A percentile compares a stretch with the other conserved stretches of the same genome.
These are phyloP conservation scores for Chaetomium olivaceum DNA, from an alignment of 2,329 filamentous ascomycete species.

Conservation along the genomic window DNA sequence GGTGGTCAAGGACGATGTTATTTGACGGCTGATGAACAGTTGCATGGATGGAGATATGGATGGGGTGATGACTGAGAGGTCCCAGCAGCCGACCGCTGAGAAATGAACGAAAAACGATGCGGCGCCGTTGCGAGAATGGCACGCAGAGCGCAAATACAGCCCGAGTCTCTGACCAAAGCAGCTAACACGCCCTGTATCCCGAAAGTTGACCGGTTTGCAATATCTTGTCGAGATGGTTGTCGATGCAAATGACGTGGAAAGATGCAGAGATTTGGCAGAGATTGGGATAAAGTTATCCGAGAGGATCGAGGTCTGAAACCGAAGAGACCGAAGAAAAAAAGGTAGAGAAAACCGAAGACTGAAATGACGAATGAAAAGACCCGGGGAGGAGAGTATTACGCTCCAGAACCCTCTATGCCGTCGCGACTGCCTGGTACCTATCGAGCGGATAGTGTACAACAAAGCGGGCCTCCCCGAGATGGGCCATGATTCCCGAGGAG, in stretches of 20 bases:
- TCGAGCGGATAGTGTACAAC: conserved; percentile 37
- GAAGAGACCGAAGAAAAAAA: not conserved
- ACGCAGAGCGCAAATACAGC: conserved; percentile 10
- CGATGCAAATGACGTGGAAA: conserved; percentile 9
- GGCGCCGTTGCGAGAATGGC: not conserved
- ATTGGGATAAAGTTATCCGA: conserved; percentile 10
- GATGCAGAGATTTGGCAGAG: not conserved
- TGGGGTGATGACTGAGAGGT: not conserved
- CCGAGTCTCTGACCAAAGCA: not conserved
- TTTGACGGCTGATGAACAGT: not conserved
- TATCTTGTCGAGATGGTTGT: conserved; percentile 7
- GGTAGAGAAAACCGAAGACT: conserved; percentile 2
- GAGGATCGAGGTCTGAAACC: conserved; percentile 15
- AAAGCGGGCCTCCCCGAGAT: conserved; percentile 29
- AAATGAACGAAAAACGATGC: not conserved
- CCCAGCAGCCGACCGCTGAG: conserved; percentile 1
- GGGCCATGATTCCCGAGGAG: conserved; percentile 17
- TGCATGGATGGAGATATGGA: not conserved
- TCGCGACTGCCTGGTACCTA: conserved; percentile 25
- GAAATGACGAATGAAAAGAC: not conserved
- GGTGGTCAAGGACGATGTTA: not conserved
- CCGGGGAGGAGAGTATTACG: conserved; percentile 14
- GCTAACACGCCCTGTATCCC: not conserved
- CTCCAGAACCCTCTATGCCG: conserved; percentile 28
- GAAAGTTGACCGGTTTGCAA: not conserved